Evolutionary conservation across 805 yeast genomes (phyloP).

Genomic region (Blastobotrys muscicola): DNA sequence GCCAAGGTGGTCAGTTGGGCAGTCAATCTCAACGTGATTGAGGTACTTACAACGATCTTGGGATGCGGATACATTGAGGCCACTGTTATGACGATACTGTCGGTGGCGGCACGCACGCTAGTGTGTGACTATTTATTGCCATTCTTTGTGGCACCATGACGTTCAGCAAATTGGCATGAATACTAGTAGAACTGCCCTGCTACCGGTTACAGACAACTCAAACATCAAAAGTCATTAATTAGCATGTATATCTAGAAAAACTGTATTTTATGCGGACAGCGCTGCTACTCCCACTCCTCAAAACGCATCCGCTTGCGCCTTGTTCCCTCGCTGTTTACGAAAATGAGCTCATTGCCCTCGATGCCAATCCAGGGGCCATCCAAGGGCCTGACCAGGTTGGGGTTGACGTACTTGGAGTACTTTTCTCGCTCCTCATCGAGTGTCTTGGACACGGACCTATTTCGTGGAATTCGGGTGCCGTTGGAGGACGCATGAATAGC

Average conservation of each 20-base stretch:
- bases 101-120: constrained; percentile 11
- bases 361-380: constrained; percentile 80
- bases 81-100: constrained; percentile 19
- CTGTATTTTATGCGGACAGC: not conserved
- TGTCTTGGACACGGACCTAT: constrained; percentile 35
- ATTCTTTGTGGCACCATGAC: not conserved
- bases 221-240: too few species aligned
- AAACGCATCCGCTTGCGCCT: constrained; percentile 29
- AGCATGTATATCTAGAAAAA: not conserved
- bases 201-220: not conserved
- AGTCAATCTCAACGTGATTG: constrained; percentile 54
- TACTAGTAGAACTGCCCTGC: not conserved
- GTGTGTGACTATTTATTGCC: constrained; percentile 9
- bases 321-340: constrained; percentile 38
- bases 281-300: constrained; percentile 35
- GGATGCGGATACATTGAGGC: constrained; percentile 29
- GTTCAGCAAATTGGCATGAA: not conserved
- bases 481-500: not conserved
- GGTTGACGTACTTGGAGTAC: constrained; percentile 67
- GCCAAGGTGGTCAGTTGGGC: constrained; percentile 49
- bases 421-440: constrained; percentile 72
- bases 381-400: constrained; percentile 53
- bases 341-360: constrained; percentile 45
- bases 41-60: constrained; percentile 44
- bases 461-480: constrained; percentile 6